These are phyloP conservation scores for Zangia roseola DNA, from an alignment of 768 basidiomycete species.

Conservation along the genomic window DNA sequence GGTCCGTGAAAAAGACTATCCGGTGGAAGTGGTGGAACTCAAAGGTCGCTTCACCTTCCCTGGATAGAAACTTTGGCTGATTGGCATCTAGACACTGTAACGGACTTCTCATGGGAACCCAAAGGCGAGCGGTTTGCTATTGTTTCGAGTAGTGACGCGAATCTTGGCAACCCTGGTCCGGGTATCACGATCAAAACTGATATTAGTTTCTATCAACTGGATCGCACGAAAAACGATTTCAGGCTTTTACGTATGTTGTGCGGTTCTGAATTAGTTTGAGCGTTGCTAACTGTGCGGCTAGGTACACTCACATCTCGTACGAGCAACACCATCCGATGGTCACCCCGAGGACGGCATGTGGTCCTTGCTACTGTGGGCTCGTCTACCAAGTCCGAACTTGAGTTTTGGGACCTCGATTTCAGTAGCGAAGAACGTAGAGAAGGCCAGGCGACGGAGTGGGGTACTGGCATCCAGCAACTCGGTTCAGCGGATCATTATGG, in stretches of 20 bases:
- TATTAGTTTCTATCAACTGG: slow-evolving; percentile 93
- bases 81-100: slow-evolving; percentile 71
- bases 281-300: slow-evolving; percentile 31
- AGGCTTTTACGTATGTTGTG: slow-evolving; percentile 69
- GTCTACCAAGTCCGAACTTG: slow-evolving; percentile 92
- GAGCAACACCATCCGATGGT: slow-evolving; percentile 95
- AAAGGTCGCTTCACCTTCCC: slow-evolving; percentile 59
- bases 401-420: slow-evolving; percentile 99
- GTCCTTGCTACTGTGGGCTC: slow-evolving; percentile 96
- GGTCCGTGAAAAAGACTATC: slow-evolving; percentile 94
- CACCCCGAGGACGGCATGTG: slow-evolving; percentile 92
- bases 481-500: slow-evolving; percentile 93
- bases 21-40: slow-evolving; percentile 95
- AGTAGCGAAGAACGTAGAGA: slow-evolving; percentile 55
- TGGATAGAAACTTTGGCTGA: slow-evolving; percentile 5
- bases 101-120: slow-evolving; percentile 99
- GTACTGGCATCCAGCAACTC: slow-evolving; percentile 80
- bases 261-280: not conserved
- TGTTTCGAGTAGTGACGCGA: slow-evolving; percentile 91
- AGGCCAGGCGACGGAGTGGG: slow-evolving; percentile 66
- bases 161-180: slow-evolving; percentile 84
- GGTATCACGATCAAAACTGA: slow-evolving; percentile 96
- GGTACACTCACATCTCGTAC: slow-evolving; percentile 79
- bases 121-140: slow-evolving; percentile 95
- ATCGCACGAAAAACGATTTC: slow-evolving; percentile 92